Base-by-base conservation (phyloP, 2,329 filamentous ascomycete species). In the Penicillium sp. region DNA sequence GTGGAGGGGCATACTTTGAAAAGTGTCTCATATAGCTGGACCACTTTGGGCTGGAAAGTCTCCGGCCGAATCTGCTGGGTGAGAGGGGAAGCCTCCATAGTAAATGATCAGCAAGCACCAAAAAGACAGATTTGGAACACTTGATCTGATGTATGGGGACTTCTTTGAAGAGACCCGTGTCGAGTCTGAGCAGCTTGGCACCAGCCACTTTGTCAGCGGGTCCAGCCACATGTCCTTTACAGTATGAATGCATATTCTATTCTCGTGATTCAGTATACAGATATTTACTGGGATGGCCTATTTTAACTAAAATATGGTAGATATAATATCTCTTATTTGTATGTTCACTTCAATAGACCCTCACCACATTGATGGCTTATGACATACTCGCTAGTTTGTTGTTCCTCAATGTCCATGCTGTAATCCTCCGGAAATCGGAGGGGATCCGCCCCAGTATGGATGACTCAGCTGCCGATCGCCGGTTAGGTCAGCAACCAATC, bases 21-120 rank as follows among this genome's bases (percentile, higher is more conserved):
- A 18, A 97, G 80, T 61, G 85, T 83, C 67, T 92, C 86, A 76
- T 99, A 99, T 48, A 97, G 85, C 73, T 89, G 83, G 56, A 96
- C 89, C 63, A 99, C 90, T 79, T 99, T 99, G 51, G 90, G 93
- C 76, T 95, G 89, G 72, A 99, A 97, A 36, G 88, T 85, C 74
- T 95, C 89, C 51, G 93, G 94, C 67, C 91, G 86, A 75, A 86
- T 86, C 81, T 97, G 92, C 77, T 95, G 92, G 53, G 92, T 96
- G 71, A 99, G 84, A 61, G 94, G 94, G 71, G 93, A 97, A 66
- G 87, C 83, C 79, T 96, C 91, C 91, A 95, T 95, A 51, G 43
- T 67, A 65, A 51, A 52, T 54, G 59, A 63, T 64, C 60, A 60
- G 58, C 56, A 53, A 47, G 47, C 48, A 50, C 54, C 59, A 61